phyloP scores from a whole-genome alignment of 352 stramenopile species.

The Phytopythium ostracodes region DNA sequence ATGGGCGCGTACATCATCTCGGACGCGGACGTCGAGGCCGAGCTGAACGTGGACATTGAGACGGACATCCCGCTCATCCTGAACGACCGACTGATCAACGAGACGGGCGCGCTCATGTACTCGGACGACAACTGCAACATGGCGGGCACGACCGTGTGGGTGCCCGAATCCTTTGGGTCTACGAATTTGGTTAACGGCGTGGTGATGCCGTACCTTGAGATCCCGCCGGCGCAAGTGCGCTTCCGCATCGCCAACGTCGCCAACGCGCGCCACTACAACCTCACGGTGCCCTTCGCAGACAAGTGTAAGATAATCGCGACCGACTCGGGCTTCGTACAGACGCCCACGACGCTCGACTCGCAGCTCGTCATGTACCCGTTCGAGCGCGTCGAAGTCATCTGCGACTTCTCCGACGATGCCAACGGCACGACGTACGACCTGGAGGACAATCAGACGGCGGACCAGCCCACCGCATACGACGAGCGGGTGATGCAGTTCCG shows the following conservation, averaged over 20 bases:
- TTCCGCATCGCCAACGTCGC: slow-evolving; percentile 55
- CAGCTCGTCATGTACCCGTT: slow-evolving; percentile 36
- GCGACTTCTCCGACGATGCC: slow-evolving; percentile 37
- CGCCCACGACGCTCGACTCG: slow-evolving; percentile 12
- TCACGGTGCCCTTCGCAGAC: slow-evolving; percentile 57
- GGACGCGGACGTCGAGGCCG: slow-evolving; percentile 38
- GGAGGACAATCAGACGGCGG: slow-evolving; percentile 34
- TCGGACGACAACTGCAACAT: slow-evolving; percentile 54
- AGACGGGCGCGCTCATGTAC: slow-evolving; percentile 54
- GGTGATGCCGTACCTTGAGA: slow-evolving; percentile 63
- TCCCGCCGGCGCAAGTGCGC: slow-evolving; percentile 54
- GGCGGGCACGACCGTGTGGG: slow-evolving; percentile 35
- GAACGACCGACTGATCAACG: slow-evolving; percentile 44
- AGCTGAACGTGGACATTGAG: slow-evolving; percentile 50
- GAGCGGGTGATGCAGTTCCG: slow-evolving; percentile 40
- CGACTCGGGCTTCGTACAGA: slow-evolving; percentile 61
- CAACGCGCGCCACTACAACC: slow-evolving; percentile 75
- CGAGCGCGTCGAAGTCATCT: slow-evolving; percentile 54
- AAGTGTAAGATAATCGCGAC: slow-evolving; percentile 59
- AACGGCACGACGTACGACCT: slow-evolving; percentile 51
- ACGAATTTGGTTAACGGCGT: slow-evolving; percentile 67
- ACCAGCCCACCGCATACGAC: slow-evolving; percentile 43
- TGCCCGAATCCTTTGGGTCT: slow-evolving; percentile 57
- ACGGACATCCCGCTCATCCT: slow-evolving; percentile 59
- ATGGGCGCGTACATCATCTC: slow-evolving; percentile 58